Evolutionary conservation across 78 protist species (phyloP).

Genomic region (Tieghemostelium lacteum): DNA sequence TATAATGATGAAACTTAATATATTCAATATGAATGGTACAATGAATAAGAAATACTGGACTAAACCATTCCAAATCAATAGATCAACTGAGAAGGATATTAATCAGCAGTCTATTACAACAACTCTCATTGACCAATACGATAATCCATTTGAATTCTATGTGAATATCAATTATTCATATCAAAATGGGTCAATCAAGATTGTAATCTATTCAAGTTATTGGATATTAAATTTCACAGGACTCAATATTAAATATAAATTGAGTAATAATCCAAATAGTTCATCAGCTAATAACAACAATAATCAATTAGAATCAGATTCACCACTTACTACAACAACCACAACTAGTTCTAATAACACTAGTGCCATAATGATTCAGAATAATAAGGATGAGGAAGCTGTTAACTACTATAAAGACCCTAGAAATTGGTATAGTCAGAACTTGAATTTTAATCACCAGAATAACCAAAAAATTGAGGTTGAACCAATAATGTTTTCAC

Average conservation of each 20-base stretch:
- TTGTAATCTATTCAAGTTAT: conserved; percentile 11
- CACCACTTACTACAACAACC: not conserved
- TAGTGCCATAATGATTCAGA: not conserved
- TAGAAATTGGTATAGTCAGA: conserved; percentile 33
- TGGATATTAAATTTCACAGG: conserved; percentile 53
- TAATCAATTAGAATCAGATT: too few relatives aligned
- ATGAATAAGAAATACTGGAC: conserved; percentile 10
- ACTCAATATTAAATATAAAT: not conserved
- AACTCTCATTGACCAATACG: not conserved
- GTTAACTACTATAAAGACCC: conserved; percentile 30
- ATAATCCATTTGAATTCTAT: not conserved
- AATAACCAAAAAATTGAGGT: too few relatives aligned
- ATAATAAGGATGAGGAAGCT: not conserved
- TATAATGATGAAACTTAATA: not conserved
- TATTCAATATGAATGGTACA: not conserved
- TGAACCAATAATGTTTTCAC: conserved; percentile 55
- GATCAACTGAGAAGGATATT: conserved; percentile 26
- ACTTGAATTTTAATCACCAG: too few relatives aligned
- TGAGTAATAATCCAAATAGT: not conserved
- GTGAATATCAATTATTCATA: not conserved
- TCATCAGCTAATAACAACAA: not conserved
- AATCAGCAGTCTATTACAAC: conserved; percentile 25
- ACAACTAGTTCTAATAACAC: not conserved
- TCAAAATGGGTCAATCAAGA: conserved; percentile 2
- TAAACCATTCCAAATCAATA: conserved; percentile 33